Percentiles rank a stretch among this genome's conserved stretches.
Evolutionary conservation across 371 early-diverging fungal genomes (phyloP).

Genomic region (Conidiobolus incongruus): DNA sequence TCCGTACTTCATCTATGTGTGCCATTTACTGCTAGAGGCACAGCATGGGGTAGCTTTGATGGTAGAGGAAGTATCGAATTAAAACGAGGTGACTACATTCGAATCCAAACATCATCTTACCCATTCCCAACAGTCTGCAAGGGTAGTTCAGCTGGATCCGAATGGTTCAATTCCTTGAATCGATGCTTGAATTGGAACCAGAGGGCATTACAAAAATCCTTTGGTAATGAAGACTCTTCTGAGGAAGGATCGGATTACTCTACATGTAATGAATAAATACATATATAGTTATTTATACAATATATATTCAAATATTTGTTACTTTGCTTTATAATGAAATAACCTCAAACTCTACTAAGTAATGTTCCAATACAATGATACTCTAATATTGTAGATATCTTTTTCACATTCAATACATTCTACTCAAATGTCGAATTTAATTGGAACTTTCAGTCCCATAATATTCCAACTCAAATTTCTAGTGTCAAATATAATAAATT

Average conservation of each 20-base stretch:
- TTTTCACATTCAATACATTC: too few species aligned
- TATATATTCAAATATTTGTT: too few species aligned
- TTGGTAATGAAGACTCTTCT: conserved; percentile 15
- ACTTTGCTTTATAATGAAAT: too few species aligned
- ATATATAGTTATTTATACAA: too few species aligned
- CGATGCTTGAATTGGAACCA: conserved; percentile 68
- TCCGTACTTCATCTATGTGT: conserved; percentile 53
- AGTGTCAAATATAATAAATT: too few species aligned
- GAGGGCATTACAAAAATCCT: conserved; percentile 49
- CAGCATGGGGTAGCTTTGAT: conserved; percentile 72
- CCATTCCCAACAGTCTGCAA: conserved; percentile 77
- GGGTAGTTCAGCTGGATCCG: conserved; percentile 38
- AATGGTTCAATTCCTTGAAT: conserved; percentile 62
- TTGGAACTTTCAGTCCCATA: too few species aligned
- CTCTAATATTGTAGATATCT: too few species aligned
- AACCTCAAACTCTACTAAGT: too few species aligned
- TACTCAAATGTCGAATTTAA: too few species aligned
- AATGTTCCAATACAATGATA: too few species aligned
- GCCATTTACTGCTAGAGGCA: conserved; percentile 37
- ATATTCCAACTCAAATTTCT: too few species aligned
- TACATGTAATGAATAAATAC: too few species aligned
- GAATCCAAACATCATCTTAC: conserved; percentile 56
- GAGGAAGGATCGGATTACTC: background rate
- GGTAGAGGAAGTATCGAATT: conserved; percentile 69
- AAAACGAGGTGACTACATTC: conserved; percentile 72